Percentiles rank a stretch among this genome's conserved stretches.
Conservation (phyloP, 2,329 filamentous ascomycete genomes). For the Colletotrichum ledebouriae region DNA sequence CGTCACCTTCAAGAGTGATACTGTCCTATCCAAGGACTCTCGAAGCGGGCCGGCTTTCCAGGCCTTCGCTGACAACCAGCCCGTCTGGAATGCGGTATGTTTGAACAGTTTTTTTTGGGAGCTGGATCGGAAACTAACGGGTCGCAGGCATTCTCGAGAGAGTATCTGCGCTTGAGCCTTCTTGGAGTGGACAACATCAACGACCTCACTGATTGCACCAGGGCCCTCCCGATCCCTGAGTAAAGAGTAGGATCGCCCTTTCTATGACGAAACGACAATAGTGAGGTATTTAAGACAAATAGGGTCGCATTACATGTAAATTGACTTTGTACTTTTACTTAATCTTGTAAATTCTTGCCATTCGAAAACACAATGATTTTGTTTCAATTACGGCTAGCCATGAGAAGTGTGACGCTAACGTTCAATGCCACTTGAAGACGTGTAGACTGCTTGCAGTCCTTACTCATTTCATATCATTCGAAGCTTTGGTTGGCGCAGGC, state of each 20-base stretch:
- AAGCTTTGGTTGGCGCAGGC: too few relatives aligned
- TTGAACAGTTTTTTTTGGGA: background rate
- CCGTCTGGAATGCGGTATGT: constrained; percentile 57
- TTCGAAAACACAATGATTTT: background rate
- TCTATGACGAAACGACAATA: background rate
- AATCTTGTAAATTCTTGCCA: background rate
- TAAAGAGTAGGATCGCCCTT: background rate
- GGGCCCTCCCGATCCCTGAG: constrained; percentile 56
- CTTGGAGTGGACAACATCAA: constrained; percentile 71
- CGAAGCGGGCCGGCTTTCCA: constrained; percentile 54
- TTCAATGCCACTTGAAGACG: too few relatives aligned
- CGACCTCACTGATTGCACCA: constrained; percentile 67
- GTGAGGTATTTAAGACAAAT: background rate
- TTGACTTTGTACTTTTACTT: background rate
- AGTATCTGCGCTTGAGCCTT: constrained; percentile 66
- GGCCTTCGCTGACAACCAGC: constrained; percentile 53
- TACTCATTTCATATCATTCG: too few relatives aligned
- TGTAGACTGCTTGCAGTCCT: too few relatives aligned
- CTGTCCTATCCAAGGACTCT: constrained; percentile 53
- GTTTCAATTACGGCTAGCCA: too few relatives aligned
- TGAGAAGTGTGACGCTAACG: too few relatives aligned
- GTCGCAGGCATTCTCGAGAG: constrained; percentile 61
- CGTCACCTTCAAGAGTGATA: constrained; percentile 58
- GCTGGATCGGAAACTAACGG: background rate
- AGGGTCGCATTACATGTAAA: background rate